Percentiles rank a stretch among this genome's conserved stretches.
phyloP scores from a whole-genome alignment of 306 rosid species.

The Glycine latifolia region DNA sequence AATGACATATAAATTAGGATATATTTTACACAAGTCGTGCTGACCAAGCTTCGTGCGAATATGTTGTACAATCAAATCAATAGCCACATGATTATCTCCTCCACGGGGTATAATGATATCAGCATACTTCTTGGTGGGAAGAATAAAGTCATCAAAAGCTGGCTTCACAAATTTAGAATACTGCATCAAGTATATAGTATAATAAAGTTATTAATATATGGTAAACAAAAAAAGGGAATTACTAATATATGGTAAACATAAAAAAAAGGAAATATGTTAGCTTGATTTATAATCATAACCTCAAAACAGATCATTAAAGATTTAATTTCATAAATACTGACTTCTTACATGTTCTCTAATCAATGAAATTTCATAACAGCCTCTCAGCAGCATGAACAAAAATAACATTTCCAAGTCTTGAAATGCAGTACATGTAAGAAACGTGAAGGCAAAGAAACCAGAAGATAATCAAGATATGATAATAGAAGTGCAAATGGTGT shows the following conservation, averaged over 20 bases:
- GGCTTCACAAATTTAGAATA: slow-evolving; percentile 97
- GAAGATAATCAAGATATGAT: neutral
- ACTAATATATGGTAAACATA: slow-evolving; percentile 11
- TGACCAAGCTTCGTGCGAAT: slow-evolving; percentile 98
- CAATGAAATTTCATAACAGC: slow-evolving; percentile 26
- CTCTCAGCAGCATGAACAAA: slow-evolving; percentile 21
- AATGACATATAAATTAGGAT: slow-evolving; percentile 88
- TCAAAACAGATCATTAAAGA: slow-evolving; percentile 22
- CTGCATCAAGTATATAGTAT: slow-evolving; percentile 65
- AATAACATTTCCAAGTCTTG: slow-evolving; percentile 36
- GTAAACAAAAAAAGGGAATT: neutral
- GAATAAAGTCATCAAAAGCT: slow-evolving; percentile 97
- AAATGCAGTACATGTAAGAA: slow-evolving; percentile 13
- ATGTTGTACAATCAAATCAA: slow-evolving; percentile 98
- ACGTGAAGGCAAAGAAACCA: neutral
- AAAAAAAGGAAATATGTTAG: slow-evolving; percentile 13
- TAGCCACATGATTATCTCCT: slow-evolving; percentile 97
- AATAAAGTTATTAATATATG: slow-evolving; percentile 27
- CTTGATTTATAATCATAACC: slow-evolving; percentile 9
- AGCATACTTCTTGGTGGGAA: slow-evolving; percentile 98
- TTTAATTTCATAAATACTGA: slow-evolving; percentile 27
- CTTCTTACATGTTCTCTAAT: slow-evolving; percentile 27
- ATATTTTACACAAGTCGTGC: slow-evolving; percentile 98
- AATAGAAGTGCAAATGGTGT: slow-evolving; percentile 25
- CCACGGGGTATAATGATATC: slow-evolving; percentile 99